phyloP scores from a whole-genome alignment of 2,329 filamentous ascomycete species.

The Colletotrichum tropicicola region DNA sequence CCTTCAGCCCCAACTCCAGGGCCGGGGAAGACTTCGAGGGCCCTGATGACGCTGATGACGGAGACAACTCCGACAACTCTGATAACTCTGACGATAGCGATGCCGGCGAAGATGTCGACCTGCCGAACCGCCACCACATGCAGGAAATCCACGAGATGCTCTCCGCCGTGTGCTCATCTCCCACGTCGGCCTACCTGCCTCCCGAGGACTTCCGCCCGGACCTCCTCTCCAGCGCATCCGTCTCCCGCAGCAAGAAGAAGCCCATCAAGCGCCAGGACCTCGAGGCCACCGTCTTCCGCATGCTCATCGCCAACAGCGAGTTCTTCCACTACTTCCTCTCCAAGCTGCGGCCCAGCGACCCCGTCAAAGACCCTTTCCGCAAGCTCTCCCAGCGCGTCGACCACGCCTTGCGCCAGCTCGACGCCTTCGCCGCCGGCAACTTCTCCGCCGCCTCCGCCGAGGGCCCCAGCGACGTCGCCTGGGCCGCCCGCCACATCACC shows the following conservation, averaged over 20 bases:
- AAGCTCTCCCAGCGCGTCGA: constrained; percentile 57
- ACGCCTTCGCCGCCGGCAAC: constrained; percentile 39
- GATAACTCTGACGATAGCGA: constrained; percentile 38
- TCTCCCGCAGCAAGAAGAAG: constrained; percentile 35
- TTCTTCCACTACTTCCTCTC: constrained; percentile 63
- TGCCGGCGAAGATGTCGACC: constrained; percentile 21
- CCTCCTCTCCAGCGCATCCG: constrained; percentile 46
- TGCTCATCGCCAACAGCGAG: constrained; percentile 62
- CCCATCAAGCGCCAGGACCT: constrained; percentile 55
- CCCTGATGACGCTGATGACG: constrained; percentile 35
- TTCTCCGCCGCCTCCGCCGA: constrained; percentile 34
- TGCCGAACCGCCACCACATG: constrained; percentile 47
- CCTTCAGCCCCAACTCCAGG: constrained; percentile 37
- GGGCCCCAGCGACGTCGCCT: constrained; percentile 49
- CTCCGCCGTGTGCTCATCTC: constrained; percentile 44
- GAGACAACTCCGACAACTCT: constrained; percentile 29
- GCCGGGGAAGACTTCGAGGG: constrained; percentile 31
- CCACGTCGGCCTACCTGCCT: constrained; percentile 35
- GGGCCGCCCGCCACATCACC: constrained; percentile 59
- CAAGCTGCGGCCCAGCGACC: constrained; percentile 52
- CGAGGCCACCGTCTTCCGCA: constrained; percentile 60
- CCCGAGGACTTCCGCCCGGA: constrained; percentile 57
- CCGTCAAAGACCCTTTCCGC: constrained; percentile 56
- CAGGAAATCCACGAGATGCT: constrained; percentile 62
- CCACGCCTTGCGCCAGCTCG: constrained; percentile 55